Conservation (phyloP, 176 grass and related monocot genomes). For the Dendrocalamus sinicus region DNA sequence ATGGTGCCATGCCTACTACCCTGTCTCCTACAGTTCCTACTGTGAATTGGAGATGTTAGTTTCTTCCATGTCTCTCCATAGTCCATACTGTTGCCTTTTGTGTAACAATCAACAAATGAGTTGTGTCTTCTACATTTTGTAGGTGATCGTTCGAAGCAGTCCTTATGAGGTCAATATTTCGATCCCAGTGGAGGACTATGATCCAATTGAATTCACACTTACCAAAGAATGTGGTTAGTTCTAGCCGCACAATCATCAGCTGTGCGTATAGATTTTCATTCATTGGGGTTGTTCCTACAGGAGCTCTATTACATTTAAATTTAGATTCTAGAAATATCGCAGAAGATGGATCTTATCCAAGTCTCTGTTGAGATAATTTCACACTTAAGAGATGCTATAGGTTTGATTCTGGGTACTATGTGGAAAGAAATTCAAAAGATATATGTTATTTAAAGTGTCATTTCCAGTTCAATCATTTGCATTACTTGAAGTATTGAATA, state of each 20-base stretch:
- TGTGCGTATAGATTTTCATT: background rate
- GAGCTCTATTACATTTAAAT: background rate
- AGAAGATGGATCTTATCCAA: background rate
- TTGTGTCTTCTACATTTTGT: constrained; percentile 34
- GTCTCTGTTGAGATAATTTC: constrained; percentile 29
- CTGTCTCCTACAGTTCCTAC: constrained; percentile 84
- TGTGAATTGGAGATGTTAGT: constrained; percentile 89
- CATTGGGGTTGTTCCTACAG: background rate
- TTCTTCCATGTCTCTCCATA: constrained; percentile 15
- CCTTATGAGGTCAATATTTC: constrained; percentile 76
- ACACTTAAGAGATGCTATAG: background rate
- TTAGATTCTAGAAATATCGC: constrained; percentile 3
- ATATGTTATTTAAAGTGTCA: background rate
- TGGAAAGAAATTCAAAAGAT: constrained; percentile 1
- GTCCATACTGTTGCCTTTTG: constrained; percentile 14
- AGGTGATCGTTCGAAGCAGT: constrained; percentile 65
- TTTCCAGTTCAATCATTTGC: background rate
- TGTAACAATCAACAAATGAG: constrained; percentile 27
- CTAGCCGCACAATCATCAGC: constrained; percentile 35
- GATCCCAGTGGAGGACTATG: constrained; percentile 79
- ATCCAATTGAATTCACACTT: constrained; percentile 83
- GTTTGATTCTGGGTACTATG: constrained; percentile 9
- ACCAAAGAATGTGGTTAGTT: constrained; percentile 90
- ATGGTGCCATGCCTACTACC: constrained; percentile 65
- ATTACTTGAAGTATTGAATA: background rate